Base-by-base conservation (phyloP, 2,329 filamentous ascomycete species). In the Aaosphaeria pasadenensis region DNA sequence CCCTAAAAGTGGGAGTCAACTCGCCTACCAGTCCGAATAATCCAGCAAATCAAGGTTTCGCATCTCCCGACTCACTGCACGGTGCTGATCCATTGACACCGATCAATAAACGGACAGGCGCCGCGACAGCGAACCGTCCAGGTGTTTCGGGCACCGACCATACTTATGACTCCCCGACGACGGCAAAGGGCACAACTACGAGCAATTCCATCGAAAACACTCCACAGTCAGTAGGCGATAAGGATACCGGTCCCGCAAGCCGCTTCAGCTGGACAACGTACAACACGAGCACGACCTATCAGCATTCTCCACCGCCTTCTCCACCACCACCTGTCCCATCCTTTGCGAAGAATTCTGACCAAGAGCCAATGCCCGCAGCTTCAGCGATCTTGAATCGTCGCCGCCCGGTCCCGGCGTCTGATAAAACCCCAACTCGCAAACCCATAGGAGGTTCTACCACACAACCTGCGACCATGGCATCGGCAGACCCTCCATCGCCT, bases 201-300 rank as follows among this genome's bases (percentile, higher is more conserved):
- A 50, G 49, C 33, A 63, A 63, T 32, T 50, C 57, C 6, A 35
- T 50, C 5, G 58, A 63, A 38, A 53, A 49, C 42, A 65, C 59
- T 13, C 60, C 60, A 28, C 55, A 54, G 35, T 54, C 51, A 36
- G 55, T 55, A 42, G 52, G 41, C 48, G 61, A 42, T 49, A 61
- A 48, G 39, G 56, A 55, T 40, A 53, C 56, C 42, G 57, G 55
- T 9, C 58, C 50, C 32, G 44, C 52, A 17, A 71, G 70, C 51
- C 70, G 67, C 47, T 74, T 73, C 60, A 72, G 70, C 56, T 74
- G 71, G 71, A 72, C 70, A 33, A 74, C 71, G 11, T 55, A 68
- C 43, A 63, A 64, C 48, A 74, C 68, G 36, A 57, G 53, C 49
- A 67, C 66, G 5, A 71, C 69, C 3, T 68, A 72, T 48, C 69